Evolutionary conservation across 805 yeast species (phyloP).

Genomic region (Priceomyces haplophilus): DNA sequence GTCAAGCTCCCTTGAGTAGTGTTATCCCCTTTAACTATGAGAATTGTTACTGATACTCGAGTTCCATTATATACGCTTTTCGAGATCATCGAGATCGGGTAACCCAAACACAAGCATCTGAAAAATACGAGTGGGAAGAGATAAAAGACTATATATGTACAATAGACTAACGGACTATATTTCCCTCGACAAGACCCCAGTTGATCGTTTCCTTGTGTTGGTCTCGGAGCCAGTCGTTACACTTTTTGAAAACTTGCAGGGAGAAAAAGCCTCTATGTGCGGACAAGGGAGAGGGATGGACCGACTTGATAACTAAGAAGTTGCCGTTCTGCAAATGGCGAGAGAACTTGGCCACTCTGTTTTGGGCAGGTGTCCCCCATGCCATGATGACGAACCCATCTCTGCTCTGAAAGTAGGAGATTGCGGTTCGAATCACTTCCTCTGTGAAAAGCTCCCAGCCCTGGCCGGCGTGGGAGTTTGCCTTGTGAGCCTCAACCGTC

Average conservation of each 20-base stretch:
- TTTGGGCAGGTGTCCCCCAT: slow-evolving; percentile 78
- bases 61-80: neutral
- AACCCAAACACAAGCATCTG: neutral
- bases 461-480: slow-evolving; percentile 83
- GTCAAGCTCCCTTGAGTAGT: neutral
- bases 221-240: slow-evolving; percentile 72
- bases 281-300: slow-evolving; percentile 94
- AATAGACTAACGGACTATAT: slow-evolving; percentile 15
- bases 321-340: slow-evolving; percentile 23
- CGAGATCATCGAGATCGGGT: slow-evolving; percentile 6
- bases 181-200: slow-evolving; percentile 51
- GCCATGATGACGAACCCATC: slow-evolving; percentile 72
- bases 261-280: slow-evolving; percentile 84
- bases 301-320: slow-evolving; percentile 61
- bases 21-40: neutral
- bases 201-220: slow-evolving; percentile 52
- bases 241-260: slow-evolving; percentile 65
- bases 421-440: slow-evolving; percentile 54
- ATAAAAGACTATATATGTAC: neutral
- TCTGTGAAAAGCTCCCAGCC: slow-evolving; percentile 96
- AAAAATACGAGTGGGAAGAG: neutral
- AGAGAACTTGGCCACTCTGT: slow-evolving; percentile 45
- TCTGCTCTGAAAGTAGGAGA: slow-evolving; percentile 33
- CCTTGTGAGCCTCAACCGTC: slow-evolving; percentile 89
- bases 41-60: neutral